Percentiles rank a stretch among this genome's conserved stretches.
These are phyloP conservation scores for Quercus phellos DNA, from an alignment of 331 rosid genomes.

Conservation along the genomic window DNA sequence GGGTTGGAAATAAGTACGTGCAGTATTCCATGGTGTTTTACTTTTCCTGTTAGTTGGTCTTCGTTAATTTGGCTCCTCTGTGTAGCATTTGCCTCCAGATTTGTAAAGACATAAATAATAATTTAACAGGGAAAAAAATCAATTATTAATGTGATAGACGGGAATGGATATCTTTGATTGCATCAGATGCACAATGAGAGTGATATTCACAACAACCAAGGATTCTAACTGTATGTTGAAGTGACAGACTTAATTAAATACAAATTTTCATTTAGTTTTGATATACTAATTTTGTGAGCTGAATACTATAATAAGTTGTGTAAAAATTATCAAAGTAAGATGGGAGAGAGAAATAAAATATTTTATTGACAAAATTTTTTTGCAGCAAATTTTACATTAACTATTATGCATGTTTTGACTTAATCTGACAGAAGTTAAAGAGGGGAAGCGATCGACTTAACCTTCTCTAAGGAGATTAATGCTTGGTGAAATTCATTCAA, in stretches of 20 bases:
- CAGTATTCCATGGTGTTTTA: not conserved
- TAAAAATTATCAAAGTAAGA: not conserved
- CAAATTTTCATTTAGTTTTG: not conserved
- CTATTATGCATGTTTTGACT: not conserved
- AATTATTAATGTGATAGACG: not conserved
- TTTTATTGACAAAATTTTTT: not conserved
- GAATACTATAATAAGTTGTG: not conserved
- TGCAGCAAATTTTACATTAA: not conserved
- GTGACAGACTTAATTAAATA: not conserved
- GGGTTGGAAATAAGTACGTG: not conserved
- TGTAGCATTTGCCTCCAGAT: not conserved
- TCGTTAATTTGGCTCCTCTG: not conserved
- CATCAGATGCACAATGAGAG: not conserved
- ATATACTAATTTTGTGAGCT: not conserved
- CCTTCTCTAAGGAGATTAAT: not conserved
- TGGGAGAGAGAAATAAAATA: not conserved
- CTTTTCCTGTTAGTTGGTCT: not conserved
- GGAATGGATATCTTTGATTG: not conserved
- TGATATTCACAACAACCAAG: not conserved
- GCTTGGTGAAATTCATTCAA: not conserved
- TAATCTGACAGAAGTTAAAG: not conserved
- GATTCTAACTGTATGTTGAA: not conserved
- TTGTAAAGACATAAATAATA: not conserved
- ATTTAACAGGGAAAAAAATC: not conserved
- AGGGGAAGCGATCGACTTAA: not conserved